Evolutionary conservation across 2,329 filamentous ascomycete genomes (phyloP), one percentile per base, ranked within the genome.

Genomic region (Sordariomycetes sp.): DNA sequence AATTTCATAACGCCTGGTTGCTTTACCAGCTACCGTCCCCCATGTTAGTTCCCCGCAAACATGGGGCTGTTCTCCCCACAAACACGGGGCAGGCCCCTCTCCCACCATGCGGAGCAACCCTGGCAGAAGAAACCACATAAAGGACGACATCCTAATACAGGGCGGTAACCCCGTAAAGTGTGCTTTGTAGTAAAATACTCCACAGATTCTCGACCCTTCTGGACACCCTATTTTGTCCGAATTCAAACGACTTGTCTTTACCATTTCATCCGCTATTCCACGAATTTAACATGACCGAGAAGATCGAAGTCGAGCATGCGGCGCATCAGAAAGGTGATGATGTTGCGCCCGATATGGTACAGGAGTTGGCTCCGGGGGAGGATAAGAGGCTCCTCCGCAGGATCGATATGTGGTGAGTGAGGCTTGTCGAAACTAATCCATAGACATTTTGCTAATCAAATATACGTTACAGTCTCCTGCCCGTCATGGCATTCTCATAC

Each of bases 321-420:
- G 45, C n/a, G 12, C 45, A 20, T 5, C 45, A 24, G 22, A 50
- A 50, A 20, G 45, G 22, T 3, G 20, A 50, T 24, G 45, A 50
- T 50, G 45, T 24, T 20, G n/a, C 1, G 20, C 8, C 17, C 22
- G 6, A 24, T 24, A 22, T 20, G 45, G n/a, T 24, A 45, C 57
- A 63, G 53, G 59, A 60, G 20, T 51, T 65, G 10, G 62, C 52
- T 7, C 54, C 56, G 4, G 64, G 64, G 10, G 66, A 68, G 25
- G 65, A 81, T 61, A 78, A 75, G 61, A 70, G 78, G 22, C 64
- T 86, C n/a, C 64, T 86, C n/a, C 69, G 74, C 25, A 78, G 73
- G 57, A 85, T 86, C 59, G 84, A 87, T 66, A 52, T 45, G 25
- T 77, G 73, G 74, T 78, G 82, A 64, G 67, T 84, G 61, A 17